These are phyloP conservation scores for Coemansia brasiliensis DNA, from an alignment of 192 early-diverging fungal genomes.

Conservation along the genomic window DNA sequence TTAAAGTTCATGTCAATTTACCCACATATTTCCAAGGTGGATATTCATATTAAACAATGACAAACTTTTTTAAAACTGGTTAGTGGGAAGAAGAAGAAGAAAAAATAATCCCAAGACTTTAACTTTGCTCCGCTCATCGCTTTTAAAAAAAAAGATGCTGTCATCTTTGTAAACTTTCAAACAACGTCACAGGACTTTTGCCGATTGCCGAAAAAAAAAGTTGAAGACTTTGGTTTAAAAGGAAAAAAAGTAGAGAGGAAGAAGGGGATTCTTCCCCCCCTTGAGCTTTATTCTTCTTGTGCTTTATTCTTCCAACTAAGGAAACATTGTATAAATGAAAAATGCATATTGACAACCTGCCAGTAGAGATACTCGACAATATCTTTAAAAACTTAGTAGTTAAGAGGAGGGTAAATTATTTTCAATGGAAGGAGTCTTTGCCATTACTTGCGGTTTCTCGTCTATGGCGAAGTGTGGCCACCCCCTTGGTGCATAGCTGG, in stretches of 20 bases:
- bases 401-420: neutral
- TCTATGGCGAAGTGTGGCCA: neutral
- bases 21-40: neutral
- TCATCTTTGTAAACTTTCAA: no score
- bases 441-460: slow-evolving; percentile 4
- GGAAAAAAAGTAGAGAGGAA: neutral
- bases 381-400: neutral
- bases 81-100: no score
- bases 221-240: neutral
- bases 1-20: neutral
- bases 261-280: no score
- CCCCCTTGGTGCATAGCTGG: neutral
- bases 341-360: slow-evolving; percentile 5
- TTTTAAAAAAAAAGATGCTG: no score
- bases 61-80: no score
- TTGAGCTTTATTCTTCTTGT: no score
- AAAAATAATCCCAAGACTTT: no score
- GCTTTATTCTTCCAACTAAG: neutral
- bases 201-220: neutral
- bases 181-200: neutral
- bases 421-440: slow-evolving; percentile 5
- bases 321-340: no score
- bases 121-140: no score
- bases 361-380: slow-evolving; percentile 1
- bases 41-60: no score